Percentiles rank a stretch among this genome's conserved stretches.
phyloP scores from a whole-genome alignment of 441 rosid genomes.

The Gossypium laxum region DNA sequence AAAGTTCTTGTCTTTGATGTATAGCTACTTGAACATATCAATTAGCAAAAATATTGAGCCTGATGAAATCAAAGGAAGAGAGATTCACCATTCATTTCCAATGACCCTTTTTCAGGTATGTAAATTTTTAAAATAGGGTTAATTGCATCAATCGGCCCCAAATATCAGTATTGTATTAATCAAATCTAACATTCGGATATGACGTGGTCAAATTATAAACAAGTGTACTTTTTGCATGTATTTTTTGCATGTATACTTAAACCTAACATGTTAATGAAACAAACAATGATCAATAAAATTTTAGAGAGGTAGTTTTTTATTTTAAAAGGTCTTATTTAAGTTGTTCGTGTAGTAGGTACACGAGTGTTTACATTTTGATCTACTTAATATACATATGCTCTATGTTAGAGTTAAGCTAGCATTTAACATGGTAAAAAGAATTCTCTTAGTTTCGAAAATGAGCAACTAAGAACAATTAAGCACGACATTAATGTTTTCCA shows the following conservation, averaged over 20 bases:
- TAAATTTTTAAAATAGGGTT: background rate
- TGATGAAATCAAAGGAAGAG: constrained; percentile 79
- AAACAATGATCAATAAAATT: too few species aligned
- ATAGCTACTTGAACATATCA: constrained; percentile 71
- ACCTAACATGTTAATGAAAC: too few species aligned
- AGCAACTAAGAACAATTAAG: too few species aligned
- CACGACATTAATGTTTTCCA: too few species aligned
- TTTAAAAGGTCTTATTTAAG: background rate
- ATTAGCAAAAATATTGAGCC: constrained; percentile 72
- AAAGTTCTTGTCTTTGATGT: constrained; percentile 77
- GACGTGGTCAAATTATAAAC: too few species aligned
- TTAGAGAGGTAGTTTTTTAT: too few species aligned
- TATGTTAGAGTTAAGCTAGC: background rate
- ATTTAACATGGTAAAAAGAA: background rate
- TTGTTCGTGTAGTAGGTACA: background rate
- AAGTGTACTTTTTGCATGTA: too few species aligned
- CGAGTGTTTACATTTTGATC: background rate
- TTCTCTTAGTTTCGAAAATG: too few species aligned
- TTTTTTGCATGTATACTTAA: too few species aligned
- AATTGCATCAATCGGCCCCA: background rate
- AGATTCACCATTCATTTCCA: constrained; percentile 85
- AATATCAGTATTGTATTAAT: too few species aligned
- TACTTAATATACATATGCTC: background rate
- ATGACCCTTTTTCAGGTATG: constrained; percentile 86
- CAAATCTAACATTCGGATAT: too few species aligned